Base-by-base conservation (phyloP, 331 rosid genomes). In the Cydonia oblonga region DNA sequence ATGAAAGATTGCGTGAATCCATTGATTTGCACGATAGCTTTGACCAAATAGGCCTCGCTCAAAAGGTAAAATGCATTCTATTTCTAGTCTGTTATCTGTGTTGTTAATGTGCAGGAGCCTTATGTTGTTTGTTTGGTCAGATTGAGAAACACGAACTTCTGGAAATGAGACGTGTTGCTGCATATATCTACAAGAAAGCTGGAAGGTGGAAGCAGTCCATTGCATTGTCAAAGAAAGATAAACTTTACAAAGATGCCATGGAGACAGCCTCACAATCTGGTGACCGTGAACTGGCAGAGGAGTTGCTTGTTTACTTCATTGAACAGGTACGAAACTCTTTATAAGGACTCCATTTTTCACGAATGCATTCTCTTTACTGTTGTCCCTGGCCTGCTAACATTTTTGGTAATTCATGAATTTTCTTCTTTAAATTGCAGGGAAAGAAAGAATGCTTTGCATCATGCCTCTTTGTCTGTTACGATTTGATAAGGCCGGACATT, bases 381-480 rank as follows among this genome's bases (percentile, higher is more conserved):
- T 6, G 54, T 49, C 1, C 54, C 20, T 0, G 54, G 54, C 54
- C 64, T 58, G 64, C 32, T 38, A 24, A 0, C 16, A 22, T 10
- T 19, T 4, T n/a, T 59, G 11, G 0, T 25, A 61, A 60, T 72
- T 22, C 29, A 40, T 23, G 15, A 49, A 9, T 62, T 67, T 52
- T 20, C 66, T 25, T 56, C n/a, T 69, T 78, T 70, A 54, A 72
- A 78, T 69, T 86, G 78, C 96, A 95, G 99, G 97, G 96, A 82
- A 95, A 91, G 96, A 95, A 91, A 84, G 99, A 95, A 81, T 95
- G 97, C 86, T 91, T 89, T 72, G 99, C 99, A 18, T 90, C 99
- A 6, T 91, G 99, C 76, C 93, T 95, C 80, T 95, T 91, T 79
- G 99, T 95, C 72, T 91, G 99, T 71, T 95, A 95, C 26, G 99